These are phyloP conservation scores for Seminavis robusta DNA, from an alignment of 108 stramenopile genomes.

Conservation along the genomic window DNA sequence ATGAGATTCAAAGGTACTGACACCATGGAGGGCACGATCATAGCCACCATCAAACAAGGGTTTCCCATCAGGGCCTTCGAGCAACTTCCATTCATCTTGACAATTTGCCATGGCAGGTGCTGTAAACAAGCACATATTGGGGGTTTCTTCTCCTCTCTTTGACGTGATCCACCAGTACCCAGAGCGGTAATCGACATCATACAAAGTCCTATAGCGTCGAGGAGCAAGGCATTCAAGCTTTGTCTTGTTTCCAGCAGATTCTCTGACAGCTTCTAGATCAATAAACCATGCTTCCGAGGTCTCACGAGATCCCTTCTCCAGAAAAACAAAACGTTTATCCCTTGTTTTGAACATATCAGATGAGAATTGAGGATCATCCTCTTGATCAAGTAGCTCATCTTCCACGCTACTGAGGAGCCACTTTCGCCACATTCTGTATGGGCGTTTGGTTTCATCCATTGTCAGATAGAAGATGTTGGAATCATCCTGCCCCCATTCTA, in stretches of 20 bases:
- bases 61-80: slow-evolving; percentile 15
- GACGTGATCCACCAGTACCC: slow-evolving; percentile 43
- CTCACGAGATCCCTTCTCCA: slow-evolving; percentile 65
- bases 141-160: slow-evolving; percentile 30
- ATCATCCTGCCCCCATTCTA: slow-evolving; percentile 85
- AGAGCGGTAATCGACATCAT: slow-evolving; percentile 28
- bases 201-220: slow-evolving; percentile 27
- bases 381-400: slow-evolving; percentile 81
- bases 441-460: slow-evolving; percentile 75
- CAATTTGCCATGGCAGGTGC: background rate
- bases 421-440: slow-evolving; percentile 67
- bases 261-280: slow-evolving; percentile 22
- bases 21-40: slow-evolving; percentile 35
- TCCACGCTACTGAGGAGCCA: background rate
- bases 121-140: slow-evolving; percentile 46
- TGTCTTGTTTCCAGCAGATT: background rate
- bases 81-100: slow-evolving; percentile 22
- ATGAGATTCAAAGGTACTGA: slow-evolving; percentile 37
- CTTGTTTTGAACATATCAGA: slow-evolving; percentile 61
- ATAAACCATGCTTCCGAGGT: slow-evolving; percentile 82
- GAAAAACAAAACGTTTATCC: slow-evolving; percentile 55
- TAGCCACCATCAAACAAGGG: slow-evolving; percentile 62
- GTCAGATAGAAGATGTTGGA: slow-evolving; percentile 79
- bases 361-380: no score
- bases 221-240: slow-evolving; percentile 62